Base-by-base conservation (phyloP, 257 asterid genomes). In the Linderniella brevidens region DNA sequence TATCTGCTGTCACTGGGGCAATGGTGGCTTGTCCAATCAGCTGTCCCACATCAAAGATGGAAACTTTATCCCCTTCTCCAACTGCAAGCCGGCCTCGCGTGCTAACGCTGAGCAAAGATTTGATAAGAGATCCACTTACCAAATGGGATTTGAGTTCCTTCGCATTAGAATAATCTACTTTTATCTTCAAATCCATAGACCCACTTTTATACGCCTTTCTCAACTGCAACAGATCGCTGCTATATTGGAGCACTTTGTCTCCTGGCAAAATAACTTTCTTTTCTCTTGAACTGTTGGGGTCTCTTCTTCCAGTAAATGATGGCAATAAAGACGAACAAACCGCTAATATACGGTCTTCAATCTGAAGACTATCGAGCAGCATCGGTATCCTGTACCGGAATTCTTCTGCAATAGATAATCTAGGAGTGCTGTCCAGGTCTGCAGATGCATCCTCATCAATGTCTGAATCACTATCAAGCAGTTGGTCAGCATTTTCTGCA, bases 11-110 rank as follows among this genome's bases (percentile, higher is more conserved):
- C 71, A 90, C 93, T 35, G 96, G 99, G 62, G 93, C 83, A 63
- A 76, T 58, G 41, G 83, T 77, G 48, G 93, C 94, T 69, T 90
- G 96, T 59, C 96, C 99, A 77, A 90, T 90, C 67, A 90, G 73
- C 68, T 90, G 99, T 17, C 92, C 99, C 50, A 85, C 92, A 66
- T 90, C 99, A 71, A 90, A 90, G 62, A 90, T 77, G 65, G 99
- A 84, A 14, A 90, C 99, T 69, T 80, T 90, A 64, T 90, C 99
- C 63, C 99, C 99, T 75, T 90, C 99, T 48, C 99, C 99, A 67
- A 90, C 99, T 45, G 99, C 99, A 56, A 90, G 72, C 52, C 94
- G 84, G 50, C 99, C 99, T 63, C 94, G 80, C 60, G 73, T 62
- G 62, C 82, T 81, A 38, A 81, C 96, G 64, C 88, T 85, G 48